phyloP scores from a whole-genome alignment of 345 rosid genomes.

The Psidium guajava region DNA sequence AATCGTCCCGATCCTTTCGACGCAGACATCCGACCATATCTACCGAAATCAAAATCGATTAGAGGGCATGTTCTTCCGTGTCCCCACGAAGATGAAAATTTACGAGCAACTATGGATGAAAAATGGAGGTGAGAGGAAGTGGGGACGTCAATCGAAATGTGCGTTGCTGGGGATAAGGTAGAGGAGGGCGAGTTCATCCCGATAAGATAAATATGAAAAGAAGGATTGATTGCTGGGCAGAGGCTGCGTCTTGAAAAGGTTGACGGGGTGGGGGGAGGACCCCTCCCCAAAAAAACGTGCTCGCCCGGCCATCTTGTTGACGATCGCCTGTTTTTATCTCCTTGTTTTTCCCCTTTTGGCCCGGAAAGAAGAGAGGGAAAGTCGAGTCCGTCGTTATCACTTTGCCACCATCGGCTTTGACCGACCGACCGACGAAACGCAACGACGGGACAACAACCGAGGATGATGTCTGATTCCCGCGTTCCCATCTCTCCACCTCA shows the following conservation, averaged over 20 bases:
- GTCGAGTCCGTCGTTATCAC: neutral
- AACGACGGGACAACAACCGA: neutral
- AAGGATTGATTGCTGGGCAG: neutral
- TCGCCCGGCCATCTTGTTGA: neutral
- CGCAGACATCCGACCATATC: neutral
- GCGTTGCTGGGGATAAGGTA: neutral
- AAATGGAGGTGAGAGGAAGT: neutral
- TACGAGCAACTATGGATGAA: accelerated
- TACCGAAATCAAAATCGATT: neutral
- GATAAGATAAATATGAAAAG: neutral
- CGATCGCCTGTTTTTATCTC: neutral
- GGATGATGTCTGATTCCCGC: neutral
- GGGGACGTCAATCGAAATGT: neutral
- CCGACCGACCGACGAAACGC: neutral
- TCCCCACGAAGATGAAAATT: too few species aligned
- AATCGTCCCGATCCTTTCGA: neutral
- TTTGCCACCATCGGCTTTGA: neutral
- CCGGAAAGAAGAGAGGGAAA: neutral
- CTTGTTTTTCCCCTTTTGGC: neutral
- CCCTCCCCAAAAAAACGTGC: neutral
- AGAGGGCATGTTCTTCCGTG: neutral
- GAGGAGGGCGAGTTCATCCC: neutral
- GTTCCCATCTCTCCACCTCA: neutral
- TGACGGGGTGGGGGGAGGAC: too few species aligned
- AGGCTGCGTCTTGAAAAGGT: neutral